Evolutionary conservation across 352 stramenopile genomes (phyloP), one percentile per base, ranked within the genome.

Genomic region (Pythium sukuiense): DNA sequence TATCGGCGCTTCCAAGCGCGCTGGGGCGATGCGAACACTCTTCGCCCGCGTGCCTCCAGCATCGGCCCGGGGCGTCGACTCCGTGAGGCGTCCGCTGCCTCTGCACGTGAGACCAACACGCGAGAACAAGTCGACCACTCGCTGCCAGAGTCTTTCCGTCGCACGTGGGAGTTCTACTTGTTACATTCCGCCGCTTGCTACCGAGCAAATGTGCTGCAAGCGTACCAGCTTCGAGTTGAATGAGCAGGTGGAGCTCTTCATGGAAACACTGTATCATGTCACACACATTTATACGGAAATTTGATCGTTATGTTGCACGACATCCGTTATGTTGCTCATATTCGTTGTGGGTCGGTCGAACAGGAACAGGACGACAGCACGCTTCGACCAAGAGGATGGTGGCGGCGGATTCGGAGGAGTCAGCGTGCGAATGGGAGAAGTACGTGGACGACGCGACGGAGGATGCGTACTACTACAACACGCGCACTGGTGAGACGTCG

Each of bases 131-230:
- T 39, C 2, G 18, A 33, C 4, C 69, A 67, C 20, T 86, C 75
- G 24, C 66, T 93, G 16, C 86, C 86, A 3, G 75, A 91, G 53
- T 92, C 83, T 5, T 97, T 95, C 55, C 81, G 87, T 54, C 83
- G 89, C 41, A 93, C 84, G 32, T 97, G 86, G 85, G 86, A 96
- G 66, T 96, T 96, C 65, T 96, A 97, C 61, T 60, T 97, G 59
- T 74, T 92, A 39, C 90, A 97, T 57, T 96, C 83, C 8, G 88
- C 89, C 29, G 88, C 87, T 27, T 93, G 85, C 68, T 97, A 92
- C 59, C 83, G 81, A 7, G 81, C 83, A 1, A 76, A 83, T 20
- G 80, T 83, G 37, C 77, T 93, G 30, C 83, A 92, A 65, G 76
- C 77, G 14, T 93, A 90, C 41, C 87, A 92, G 68, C 67, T 93